phyloP scores from a whole-genome alignment of 2,329 filamentous ascomycete species.

The Botrytis hyacinthi region DNA sequence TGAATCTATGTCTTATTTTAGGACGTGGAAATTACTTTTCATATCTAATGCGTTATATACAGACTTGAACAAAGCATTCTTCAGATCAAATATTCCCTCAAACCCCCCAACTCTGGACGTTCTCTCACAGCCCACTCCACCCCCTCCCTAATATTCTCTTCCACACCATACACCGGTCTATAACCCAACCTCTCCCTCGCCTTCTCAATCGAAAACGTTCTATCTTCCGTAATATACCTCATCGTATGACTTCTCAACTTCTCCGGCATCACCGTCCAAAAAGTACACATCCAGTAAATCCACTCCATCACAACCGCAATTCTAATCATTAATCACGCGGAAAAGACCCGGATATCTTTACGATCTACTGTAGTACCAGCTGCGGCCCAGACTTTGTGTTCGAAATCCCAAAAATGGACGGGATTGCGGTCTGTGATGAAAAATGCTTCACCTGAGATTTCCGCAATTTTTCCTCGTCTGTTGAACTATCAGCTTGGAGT shows the following conservation, averaged over 20 bases:
- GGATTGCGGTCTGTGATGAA: too few relatives aligned
- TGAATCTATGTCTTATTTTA: too few relatives aligned
- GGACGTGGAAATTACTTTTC: rapidly evolving
- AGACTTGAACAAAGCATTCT: too few relatives aligned
- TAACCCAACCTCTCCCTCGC: not conserved
- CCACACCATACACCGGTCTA: not conserved
- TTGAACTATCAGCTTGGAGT: too few relatives aligned
- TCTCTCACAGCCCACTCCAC: not conserved
- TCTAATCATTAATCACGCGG: conserved; percentile 5
- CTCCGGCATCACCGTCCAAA: conserved; percentile 13
- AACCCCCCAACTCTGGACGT: not conserved
- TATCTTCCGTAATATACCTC: not conserved
- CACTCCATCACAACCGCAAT: conserved; percentile 16
- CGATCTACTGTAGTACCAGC: too few relatives aligned
- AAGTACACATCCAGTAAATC: conserved; percentile 19
- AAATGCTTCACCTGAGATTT: too few relatives aligned
- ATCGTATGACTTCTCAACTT: not conserved
- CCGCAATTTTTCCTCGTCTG: too few relatives aligned
- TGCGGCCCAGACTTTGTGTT: too few relatives aligned
- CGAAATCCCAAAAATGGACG: too few relatives aligned
- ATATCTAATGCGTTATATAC: not conserved
- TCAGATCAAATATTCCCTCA: not conserved
- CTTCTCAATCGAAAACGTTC: not conserved
- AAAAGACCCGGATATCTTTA: conserved; percentile 19
- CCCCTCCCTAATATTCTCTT: not conserved